Evolutionary conservation across 805 yeast species (phyloP).

Genomic region (Cephaloascus albidus): DNA sequence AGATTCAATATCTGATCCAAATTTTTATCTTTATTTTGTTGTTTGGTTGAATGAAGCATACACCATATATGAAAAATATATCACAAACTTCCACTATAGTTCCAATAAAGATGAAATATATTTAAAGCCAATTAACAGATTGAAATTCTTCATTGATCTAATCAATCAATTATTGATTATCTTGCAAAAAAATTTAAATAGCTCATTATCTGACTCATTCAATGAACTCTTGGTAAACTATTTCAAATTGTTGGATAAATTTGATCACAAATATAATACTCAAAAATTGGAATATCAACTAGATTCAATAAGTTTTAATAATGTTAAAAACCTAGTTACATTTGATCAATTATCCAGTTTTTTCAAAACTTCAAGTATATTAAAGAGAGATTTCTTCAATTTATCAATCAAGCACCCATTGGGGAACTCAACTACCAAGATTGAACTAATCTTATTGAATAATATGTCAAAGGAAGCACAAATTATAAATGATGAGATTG

Average conservation of each 20-base stretch:
- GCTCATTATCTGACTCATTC: neutral
- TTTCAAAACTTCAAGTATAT: constrained; percentile 2
- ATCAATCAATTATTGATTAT: neutral
- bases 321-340: constrained; percentile 2
- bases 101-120: neutral
- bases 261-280: constrained; percentile 4
- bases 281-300: constrained; percentile 5
- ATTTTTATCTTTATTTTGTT: neutral
- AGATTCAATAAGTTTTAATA: constrained; percentile 3
- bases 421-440: constrained; percentile 2
- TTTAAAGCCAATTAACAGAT: neutral
- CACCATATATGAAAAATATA: neutral
- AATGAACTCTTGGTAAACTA: neutral
- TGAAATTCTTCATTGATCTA: neutral
- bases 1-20: neutral
- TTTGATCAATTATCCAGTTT: neutral
- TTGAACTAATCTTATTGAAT: constrained; percentile 5
- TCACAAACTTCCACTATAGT: neutral
- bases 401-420: constrained; percentile 5
- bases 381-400: constrained; percentile 6
- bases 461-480: constrained; percentile 1
- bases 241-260: neutral
- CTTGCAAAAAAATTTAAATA: neutral
- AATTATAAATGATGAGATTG: neutral
- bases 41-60: neutral